Evolutionary conservation across 371 early-diverging fungal genomes (phyloP).

Genomic region (Funneliformis caledonium): DNA sequence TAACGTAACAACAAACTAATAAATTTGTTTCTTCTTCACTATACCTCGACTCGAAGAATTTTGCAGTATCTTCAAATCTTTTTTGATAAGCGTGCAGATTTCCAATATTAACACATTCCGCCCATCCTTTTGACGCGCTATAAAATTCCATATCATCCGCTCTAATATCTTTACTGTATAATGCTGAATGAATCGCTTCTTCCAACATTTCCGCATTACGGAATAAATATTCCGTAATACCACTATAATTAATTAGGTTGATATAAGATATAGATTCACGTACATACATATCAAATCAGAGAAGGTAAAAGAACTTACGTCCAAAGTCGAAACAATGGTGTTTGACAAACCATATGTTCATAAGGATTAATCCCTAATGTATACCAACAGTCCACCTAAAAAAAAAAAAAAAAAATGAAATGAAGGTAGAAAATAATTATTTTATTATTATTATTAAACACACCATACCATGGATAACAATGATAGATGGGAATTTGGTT

Average conservation of each 20-base stretch:
- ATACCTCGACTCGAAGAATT: conserved; percentile 65
- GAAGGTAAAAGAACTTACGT: conserved; percentile 55
- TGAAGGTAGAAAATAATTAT: not conserved
- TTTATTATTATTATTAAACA: not conserved
- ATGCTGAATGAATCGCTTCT: conserved; percentile 82
- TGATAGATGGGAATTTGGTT: conserved; percentile 92
- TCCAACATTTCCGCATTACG: conserved; percentile 76
- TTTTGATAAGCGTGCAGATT: conserved; percentile 83
- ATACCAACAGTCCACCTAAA: conserved; percentile 87
- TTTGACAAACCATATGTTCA: conserved; percentile 93
- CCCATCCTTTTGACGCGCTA: conserved; percentile 91
- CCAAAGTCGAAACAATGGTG: conserved; percentile 94
- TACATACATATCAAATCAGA: not conserved
- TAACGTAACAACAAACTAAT: not conserved
- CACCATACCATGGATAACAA: conserved; percentile 92
- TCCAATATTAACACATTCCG: conserved; percentile 82
- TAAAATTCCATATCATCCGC: conserved; percentile 94
- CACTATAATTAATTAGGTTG: conserved; percentile 48
- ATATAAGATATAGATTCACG: conserved; percentile 19
- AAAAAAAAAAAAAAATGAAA: not conserved
- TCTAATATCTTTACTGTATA: conserved; percentile 79
- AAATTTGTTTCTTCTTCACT: not conserved
- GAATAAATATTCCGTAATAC: conserved; percentile 92
- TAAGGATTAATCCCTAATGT: conserved; percentile 85
- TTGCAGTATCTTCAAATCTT: conserved; percentile 81